A percentile compares a stretch with the other conserved stretches of the same genome.
phyloP scores from a whole-genome alignment of 805 yeast genomes.

The Barnettozyma botsteinii region DNA sequence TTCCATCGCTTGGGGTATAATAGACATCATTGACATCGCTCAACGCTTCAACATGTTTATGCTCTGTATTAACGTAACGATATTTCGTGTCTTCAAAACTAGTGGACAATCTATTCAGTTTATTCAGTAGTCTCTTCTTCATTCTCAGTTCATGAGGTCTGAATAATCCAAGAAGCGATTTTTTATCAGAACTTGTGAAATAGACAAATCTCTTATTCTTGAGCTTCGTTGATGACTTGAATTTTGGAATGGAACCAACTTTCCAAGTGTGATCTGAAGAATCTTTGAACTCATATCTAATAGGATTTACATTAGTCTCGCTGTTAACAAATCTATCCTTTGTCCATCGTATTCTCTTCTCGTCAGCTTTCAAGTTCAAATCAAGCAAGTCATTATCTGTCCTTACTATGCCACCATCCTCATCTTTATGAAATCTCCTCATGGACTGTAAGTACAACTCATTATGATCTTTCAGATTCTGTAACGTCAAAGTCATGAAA shows the following conservation, averaged over 20 bases:
- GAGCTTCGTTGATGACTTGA: slow-evolving; percentile 21
- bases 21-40: slow-evolving; percentile 10
- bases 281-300: slow-evolving; percentile 29
- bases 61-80: slow-evolving; percentile 2
- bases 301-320: slow-evolving; percentile 10
- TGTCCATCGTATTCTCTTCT: slow-evolving; percentile 5
- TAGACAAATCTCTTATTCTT: slow-evolving; percentile 28
- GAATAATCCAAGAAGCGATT: slow-evolving; percentile 32
- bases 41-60: neutral
- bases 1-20: slow-evolving; percentile 48
- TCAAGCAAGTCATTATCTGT: neutral
- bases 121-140: slow-evolving; percentile 34
- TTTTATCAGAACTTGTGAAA: slow-evolving; percentile 23
- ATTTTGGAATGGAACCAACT: slow-evolving; percentile 43
- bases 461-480: slow-evolving; percentile 5
- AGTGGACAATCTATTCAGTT: slow-evolving; percentile 10
- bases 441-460: slow-evolving; percentile 13
- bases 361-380: slow-evolving; percentile 2
- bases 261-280: slow-evolving; percentile 29
- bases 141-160: slow-evolving; percentile 30
- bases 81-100: neutral
- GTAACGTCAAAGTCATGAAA: slow-evolving; percentile 16
- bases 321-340: neutral
- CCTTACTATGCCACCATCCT: slow-evolving; percentile 11
- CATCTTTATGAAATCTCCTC: slow-evolving; percentile 7